Base-by-base conservation (phyloP, 2,329 filamentous ascomycete species). In the Hypoxylon sp. region DNA sequence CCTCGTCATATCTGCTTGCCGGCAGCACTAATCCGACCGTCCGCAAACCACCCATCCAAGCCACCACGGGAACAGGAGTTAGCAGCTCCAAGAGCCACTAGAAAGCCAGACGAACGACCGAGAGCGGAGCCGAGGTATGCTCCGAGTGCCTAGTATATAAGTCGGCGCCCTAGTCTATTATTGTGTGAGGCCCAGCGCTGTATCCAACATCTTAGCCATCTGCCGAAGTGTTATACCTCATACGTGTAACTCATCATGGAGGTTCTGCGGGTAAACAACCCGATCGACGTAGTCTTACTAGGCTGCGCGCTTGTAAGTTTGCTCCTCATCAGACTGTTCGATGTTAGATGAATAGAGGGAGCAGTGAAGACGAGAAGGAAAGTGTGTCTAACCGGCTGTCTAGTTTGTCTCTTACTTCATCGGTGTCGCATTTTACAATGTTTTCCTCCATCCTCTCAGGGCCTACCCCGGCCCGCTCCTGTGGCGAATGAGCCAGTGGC, bases 391-490 rank as follows among this genome's bases (percentile, higher is more conserved):
- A 63, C 37, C 13, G 4, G 6, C n/a, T 7, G 13, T 8, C 9
- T 45, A 65, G 63, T 3, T 41, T 4, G 33, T 48, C 7, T n/a
- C 51, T 13, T 48, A 37, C 27, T 21, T 60, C 20, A 20, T 56
- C 23, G 54, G 47, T 8, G 29, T 31, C 10, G 38, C 27, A 3
- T 38, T 66, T 21, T 63, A 65, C 43, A 69, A 70, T 48, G 26
- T 65, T 17, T 62, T 66, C 27, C 48, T 69, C 8, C 66, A 68
- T 38, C 67, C 65, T 17, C 60, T 69, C 11, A 38, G 61, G 18
- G 55, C 58, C 13, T 69, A 51, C 40, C 67, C 67, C 0, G 65
- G 67, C 2, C 67, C 65, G 21, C 45, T 68, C 13, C 41, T 67
- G 15, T 58, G 54, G 53, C 59, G 46, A 3, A 48, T 62, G 2